phyloP scores from a whole-genome alignment of 192 early-diverging fungal species.

The Gigaspora rosea region DNA sequence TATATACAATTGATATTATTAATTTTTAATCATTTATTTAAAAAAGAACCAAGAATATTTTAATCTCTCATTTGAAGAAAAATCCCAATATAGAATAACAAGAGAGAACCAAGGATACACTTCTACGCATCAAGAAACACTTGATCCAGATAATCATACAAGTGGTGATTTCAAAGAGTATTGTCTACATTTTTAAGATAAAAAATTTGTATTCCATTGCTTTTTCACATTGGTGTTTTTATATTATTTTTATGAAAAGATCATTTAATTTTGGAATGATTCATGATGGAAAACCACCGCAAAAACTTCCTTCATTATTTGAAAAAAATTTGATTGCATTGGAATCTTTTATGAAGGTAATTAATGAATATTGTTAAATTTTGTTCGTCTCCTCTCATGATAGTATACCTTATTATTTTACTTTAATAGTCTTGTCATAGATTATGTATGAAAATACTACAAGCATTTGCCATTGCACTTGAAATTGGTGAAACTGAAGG shows the following conservation, averaged over 20 bases:
- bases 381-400: background rate
- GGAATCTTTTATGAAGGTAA: conserved; percentile 42
- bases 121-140: conserved; percentile 52
- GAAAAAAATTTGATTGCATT: conserved; percentile 28
- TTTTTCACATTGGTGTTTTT: background rate
- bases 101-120: conserved; percentile 55
- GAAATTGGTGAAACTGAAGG: conserved; percentile 55
- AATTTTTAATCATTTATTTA: background rate
- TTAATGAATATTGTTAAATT: background rate
- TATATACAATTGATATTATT: background rate
- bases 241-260: conserved; percentile 34
- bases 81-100: conserved; percentile 44
- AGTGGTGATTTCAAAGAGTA: conserved; percentile 67
- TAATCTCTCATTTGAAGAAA: conserved; percentile 46
- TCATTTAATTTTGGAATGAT: conserved; percentile 58
- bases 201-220: background rate
- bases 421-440: conserved; percentile 47
- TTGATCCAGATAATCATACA: conserved; percentile 54
- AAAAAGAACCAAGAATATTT: conserved; percentile 54
- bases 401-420: conserved; percentile 1
- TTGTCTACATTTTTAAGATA: background rate
- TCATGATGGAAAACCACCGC: conserved; percentile 40
- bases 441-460: conserved; percentile 50
- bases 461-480: conserved; percentile 65
- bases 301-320: conserved; percentile 40